Base-by-base conservation (phyloP, 2,329 filamentous ascomycete genomes). In the Verticillium tricorpus region DNA sequence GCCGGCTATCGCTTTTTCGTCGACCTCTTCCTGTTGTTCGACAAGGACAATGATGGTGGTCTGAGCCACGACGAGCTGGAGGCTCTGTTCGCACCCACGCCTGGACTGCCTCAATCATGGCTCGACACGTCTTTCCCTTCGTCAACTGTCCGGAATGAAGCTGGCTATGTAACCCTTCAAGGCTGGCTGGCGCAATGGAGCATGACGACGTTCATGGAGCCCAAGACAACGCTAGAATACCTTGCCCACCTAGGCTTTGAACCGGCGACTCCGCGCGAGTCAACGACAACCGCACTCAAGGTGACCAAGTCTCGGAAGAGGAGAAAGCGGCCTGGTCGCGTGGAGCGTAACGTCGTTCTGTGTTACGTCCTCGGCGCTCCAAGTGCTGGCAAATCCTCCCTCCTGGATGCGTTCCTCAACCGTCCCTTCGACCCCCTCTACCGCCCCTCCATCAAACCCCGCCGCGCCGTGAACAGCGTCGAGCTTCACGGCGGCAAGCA, bases 111-210 rank as follows among this genome's bases (percentile, higher is more conserved):
- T 0, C 77, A 85, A 3, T 94, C 91, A 0, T 99, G 95, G 95
- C 80, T 87, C 0, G 93, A 97, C 66, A 90, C 90, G 1, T 91
- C 87, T 0, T 99, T 99, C 70, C 95, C 95, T 1, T 93, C 91
- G 0, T 96, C 92, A 28, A 97, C 95, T 0, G 94, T 98, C 19
- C 89, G 92, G 52, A 98, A 97, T 71, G 95, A 99, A 76, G 92
- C 92, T 9, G 95, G 95, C 0, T 87, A 98, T 73, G 93, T 99
- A 64, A 99, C 95, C 1, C 81, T 99, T 4, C 95, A 99, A 74
- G 95, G 95, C 2, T 99, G 95, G 95, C 85, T 99, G 40, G 95
- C 95, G 4, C 95, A 99, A 70, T 99, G 95, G 95, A 97, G 93
- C 73, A 99, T 99, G 95, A 99, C 95, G 0, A 99, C 95, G 0